Percentiles rank a stretch among this genome's conserved stretches.
These are phyloP conservation scores for Petunia axillaris DNA, from an alignment of 257 asterid species.

Conservation along the genomic window DNA sequence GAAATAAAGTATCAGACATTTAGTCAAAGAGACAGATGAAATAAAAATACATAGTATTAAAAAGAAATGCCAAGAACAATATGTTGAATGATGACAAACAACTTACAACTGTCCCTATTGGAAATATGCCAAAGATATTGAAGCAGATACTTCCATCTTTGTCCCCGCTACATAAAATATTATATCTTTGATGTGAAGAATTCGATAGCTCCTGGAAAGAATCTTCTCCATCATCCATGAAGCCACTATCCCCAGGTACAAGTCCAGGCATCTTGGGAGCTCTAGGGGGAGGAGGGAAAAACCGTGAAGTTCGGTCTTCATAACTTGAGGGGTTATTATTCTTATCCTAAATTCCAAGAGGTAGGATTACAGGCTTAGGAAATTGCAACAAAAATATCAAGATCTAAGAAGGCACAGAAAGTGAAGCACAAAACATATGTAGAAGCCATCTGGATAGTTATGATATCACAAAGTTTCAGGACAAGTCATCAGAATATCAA, in stretches of 20 bases:
- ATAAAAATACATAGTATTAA: conserved; percentile 2
- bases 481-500: background rate
- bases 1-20: conserved; percentile 28
- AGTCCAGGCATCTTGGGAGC: conserved; percentile 89
- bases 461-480: conserved; percentile 4
- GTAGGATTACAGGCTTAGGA: conserved; percentile 23
- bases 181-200: conserved; percentile 74
- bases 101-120: conserved; percentile 91
- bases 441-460: background rate
- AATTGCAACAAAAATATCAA: conserved; percentile 25
- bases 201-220: conserved; percentile 82
- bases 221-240: conserved; percentile 80
- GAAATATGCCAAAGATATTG: conserved; percentile 93
- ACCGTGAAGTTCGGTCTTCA: conserved; percentile 94
- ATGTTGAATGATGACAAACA: conserved; percentile 25
- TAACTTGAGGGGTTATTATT: conserved; percentile 45
- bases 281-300: conserved; percentile 92
- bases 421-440: conserved; percentile 4
- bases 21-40: conserved; percentile 27
- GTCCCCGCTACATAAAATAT: conserved; percentile 94
- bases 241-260: conserved; percentile 80
- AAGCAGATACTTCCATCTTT: conserved; percentile 87
- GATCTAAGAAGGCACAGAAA: conserved; percentile 18
- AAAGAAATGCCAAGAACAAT: background rate
- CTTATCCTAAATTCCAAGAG: conserved; percentile 57